A percentile compares a stretch with the other conserved stretches of the same genome.
Evolutionary conservation across 805 yeast genomes (phyloP).

Genomic region (Saturnispora serradocipensis): DNA sequence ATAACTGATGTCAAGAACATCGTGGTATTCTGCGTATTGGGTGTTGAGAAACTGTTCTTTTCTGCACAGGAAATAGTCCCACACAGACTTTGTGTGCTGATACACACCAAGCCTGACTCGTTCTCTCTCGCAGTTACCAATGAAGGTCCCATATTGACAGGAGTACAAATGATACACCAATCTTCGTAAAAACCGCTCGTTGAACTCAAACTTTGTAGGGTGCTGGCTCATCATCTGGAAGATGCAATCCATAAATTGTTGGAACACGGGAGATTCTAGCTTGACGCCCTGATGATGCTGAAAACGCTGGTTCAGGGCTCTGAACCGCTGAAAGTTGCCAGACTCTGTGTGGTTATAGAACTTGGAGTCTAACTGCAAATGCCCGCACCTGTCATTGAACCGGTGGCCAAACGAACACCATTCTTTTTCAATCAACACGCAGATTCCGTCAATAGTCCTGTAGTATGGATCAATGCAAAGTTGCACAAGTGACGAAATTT

Average conservation of each 20-base stretch:
- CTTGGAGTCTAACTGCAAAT: slow-evolving; percentile 46
- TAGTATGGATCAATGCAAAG: slow-evolving; percentile 84
- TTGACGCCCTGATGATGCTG: slow-evolving; percentile 42
- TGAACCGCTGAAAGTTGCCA: slow-evolving; percentile 31
- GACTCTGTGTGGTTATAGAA: slow-evolving; percentile 35
- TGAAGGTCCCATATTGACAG: slow-evolving; percentile 89
- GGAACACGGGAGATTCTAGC: slow-evolving; percentile 83
- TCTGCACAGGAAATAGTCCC: slow-evolving; percentile 89
- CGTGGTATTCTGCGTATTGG: slow-evolving; percentile 25
- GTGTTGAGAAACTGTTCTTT: slow-evolving; percentile 55
- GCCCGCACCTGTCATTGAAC: slow-evolving; percentile 77
- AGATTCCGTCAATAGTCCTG: slow-evolving; percentile 82
- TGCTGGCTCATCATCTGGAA: slow-evolving; percentile 68
- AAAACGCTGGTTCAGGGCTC: slow-evolving; percentile 42
- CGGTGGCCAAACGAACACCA: slow-evolving; percentile 94
- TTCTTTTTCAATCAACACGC: slow-evolving; percentile 79
- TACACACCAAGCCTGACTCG: slow-evolving; percentile 34
- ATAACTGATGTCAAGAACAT: slow-evolving; percentile 6
- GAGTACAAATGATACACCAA: slow-evolving; percentile 82
- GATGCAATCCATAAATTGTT: slow-evolving; percentile 85
- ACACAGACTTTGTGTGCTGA: slow-evolving; percentile 61
- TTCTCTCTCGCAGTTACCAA: slow-evolving; percentile 68
- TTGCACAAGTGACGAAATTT: slow-evolving; percentile 74
- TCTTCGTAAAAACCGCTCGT: slow-evolving; percentile 78
- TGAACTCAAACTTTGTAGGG: slow-evolving; percentile 73